Conservation (phyloP, 176 grass and related monocot species). For the Carex cristatella region DNA sequence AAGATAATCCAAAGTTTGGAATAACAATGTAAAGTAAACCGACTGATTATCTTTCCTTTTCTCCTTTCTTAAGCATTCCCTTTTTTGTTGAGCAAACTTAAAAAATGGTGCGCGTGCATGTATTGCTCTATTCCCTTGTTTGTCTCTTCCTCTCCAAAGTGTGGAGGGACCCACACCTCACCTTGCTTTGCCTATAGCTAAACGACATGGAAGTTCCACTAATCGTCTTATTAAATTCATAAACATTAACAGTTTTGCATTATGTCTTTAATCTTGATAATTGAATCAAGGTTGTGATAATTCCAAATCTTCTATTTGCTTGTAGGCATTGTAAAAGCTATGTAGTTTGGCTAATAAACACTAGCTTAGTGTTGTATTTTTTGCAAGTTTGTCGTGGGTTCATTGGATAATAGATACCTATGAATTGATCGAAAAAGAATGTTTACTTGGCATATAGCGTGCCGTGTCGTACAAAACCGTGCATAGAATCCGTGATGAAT, state of each 20-base stretch:
- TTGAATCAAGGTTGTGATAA: background rate
- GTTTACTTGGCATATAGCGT: background rate
- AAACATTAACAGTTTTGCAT: background rate
- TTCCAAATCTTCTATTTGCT: background rate
- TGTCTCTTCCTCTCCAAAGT: constrained; percentile 23
- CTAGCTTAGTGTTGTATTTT: background rate
- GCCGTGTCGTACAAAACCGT: constrained; percentile 7
- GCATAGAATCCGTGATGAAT: background rate
- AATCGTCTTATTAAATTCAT: constrained; percentile 15
- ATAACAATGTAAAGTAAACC: constrained; percentile 10
- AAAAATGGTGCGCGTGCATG: constrained; percentile 22
- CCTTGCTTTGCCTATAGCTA: constrained; percentile 24
- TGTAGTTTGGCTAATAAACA: constrained; percentile 9
- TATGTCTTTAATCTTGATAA: constrained; percentile 12
- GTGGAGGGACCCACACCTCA: constrained; percentile 19
- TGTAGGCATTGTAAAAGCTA: background rate
- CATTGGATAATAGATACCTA: background rate
- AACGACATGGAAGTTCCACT: constrained; percentile 21
- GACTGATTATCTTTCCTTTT: constrained; percentile 15
- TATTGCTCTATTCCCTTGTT: constrained; percentile 25
- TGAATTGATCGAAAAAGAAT: background rate
- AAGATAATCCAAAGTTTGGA: constrained; percentile 6
- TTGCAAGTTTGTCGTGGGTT: background rate
- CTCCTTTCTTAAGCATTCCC: background rate
- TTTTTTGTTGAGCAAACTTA: constrained; percentile 7